Conservation (phyloP, 257 asterid species). For the Galeopsis tetrahit region DNA sequence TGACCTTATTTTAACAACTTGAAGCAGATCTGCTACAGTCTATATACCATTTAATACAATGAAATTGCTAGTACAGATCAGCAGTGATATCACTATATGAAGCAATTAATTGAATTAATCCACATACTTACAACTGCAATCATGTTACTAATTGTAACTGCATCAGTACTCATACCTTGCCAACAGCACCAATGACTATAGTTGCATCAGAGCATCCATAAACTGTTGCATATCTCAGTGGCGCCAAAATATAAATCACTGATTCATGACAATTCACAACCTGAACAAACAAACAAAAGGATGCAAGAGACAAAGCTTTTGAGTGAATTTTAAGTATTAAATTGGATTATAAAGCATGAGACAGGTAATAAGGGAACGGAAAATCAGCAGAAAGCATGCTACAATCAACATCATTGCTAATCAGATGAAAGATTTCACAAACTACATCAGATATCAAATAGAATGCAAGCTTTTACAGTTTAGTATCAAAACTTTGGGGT, state of each 20-base stretch:
- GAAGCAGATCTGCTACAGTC: constrained; percentile 16
- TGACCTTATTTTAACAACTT: not conserved
- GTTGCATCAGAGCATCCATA: constrained; percentile 99
- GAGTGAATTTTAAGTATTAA: constrained; percentile 17
- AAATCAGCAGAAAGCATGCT: constrained; percentile 21
- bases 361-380: not conserved
- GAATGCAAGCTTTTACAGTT: not conserved
- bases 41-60: constrained; percentile 16
- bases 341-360: constrained; percentile 17
- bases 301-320: constrained; percentile 30
- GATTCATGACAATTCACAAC: constrained; percentile 97
- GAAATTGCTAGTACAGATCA: not conserved
- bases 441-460: constrained; percentile 20
- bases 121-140: constrained; percentile 18
- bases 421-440: constrained; percentile 3
- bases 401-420: not conserved
- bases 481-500: constrained; percentile 1
- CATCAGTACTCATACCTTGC: constrained; percentile 66
- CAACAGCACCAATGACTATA: constrained; percentile 91
- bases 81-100: constrained; percentile 11
- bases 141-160: constrained; percentile 20
- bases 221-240: constrained; percentile 79
- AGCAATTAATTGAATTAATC: constrained; percentile 17
- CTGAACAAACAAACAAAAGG: constrained; percentile 47
- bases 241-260: constrained; percentile 88